A percentile compares a stretch with the other conserved stretches of the same genome.
These are phyloP conservation scores for Grosmannia serpens DNA, from an alignment of 2,329 filamentous ascomycete species.

Conservation along the genomic window DNA sequence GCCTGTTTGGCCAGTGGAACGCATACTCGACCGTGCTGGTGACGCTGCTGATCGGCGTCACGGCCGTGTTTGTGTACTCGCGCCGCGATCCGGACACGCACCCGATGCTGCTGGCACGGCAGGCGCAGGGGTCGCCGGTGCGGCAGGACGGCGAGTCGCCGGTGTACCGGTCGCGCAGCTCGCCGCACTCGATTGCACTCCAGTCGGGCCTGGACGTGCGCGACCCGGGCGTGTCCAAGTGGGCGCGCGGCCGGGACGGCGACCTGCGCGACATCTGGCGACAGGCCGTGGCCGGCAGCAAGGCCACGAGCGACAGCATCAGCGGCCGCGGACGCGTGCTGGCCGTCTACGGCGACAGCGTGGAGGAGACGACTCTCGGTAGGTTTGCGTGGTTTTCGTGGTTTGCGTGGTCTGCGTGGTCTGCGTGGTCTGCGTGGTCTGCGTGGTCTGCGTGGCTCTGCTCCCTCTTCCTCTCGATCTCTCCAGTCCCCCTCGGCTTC, in stretches of 20 bases:
- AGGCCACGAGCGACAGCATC: background rate
- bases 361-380: conserved; percentile 61
- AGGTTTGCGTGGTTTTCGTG: conserved; percentile 11
- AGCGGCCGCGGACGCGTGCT: conserved; percentile 54
- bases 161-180: conserved; percentile 71
- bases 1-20: conserved; percentile 71
- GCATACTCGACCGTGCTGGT: conserved; percentile 63
- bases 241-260: conserved; percentile 72
- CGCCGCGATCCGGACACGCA: conserved; percentile 80
- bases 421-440: conserved; percentile 6
- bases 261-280: conserved; percentile 90
- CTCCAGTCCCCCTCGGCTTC: background rate
- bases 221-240: conserved; percentile 67
- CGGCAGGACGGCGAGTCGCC: conserved; percentile 78
- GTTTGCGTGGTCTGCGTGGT: conserved; percentile 6
- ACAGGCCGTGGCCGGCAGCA: conserved; percentile 48
- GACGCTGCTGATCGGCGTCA: conserved; percentile 51
- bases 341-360: conserved; percentile 67
- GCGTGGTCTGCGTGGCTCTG: background rate
- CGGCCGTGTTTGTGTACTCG: conserved; percentile 60
- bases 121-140: conserved; percentile 67
- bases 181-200: conserved; percentile 74
- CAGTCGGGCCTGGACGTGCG: conserved; percentile 72
- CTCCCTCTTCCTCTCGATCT: conserved; percentile 1
- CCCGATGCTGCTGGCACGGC: conserved; percentile 78